phyloP scores from a whole-genome alignment of 1,284 basidiomycete genomes.

The Moesziomyces globuligerus region DNA sequence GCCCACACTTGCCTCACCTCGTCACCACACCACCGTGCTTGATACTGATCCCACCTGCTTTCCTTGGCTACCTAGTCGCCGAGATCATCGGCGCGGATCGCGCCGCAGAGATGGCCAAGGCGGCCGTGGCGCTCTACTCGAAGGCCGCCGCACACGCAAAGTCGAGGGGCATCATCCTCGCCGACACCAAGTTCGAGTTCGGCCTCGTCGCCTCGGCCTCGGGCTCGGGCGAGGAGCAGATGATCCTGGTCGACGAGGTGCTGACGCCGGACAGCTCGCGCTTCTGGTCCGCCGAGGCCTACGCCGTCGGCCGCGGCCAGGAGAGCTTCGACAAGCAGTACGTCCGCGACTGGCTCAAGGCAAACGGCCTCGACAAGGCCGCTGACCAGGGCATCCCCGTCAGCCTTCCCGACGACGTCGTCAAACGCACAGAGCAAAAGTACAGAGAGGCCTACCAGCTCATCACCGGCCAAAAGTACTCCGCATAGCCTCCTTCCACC shows the following conservation, averaged over 20 bases:
- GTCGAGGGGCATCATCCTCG: slow-evolving; percentile 86
- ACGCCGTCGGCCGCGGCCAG: slow-evolving; percentile 80
- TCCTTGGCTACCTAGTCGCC: slow-evolving; percentile 25
- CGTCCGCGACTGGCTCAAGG: slow-evolving; percentile 80
- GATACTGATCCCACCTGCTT: slow-evolving; percentile 3
- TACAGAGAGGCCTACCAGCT: slow-evolving; percentile 62
- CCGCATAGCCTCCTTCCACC: neutral
- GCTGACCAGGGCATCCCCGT: slow-evolving; percentile 58
- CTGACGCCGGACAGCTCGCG: slow-evolving; percentile 96
- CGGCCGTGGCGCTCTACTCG: slow-evolving; percentile 78
- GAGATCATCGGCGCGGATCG: slow-evolving; percentile 69
- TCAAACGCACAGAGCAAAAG: slow-evolving; percentile 59
- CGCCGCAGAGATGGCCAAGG: slow-evolving; percentile 74
- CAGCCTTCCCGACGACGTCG: slow-evolving; percentile 59
- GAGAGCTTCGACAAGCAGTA: slow-evolving; percentile 98
- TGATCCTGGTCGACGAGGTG: slow-evolving; percentile 94
- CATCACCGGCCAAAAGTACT: slow-evolving; percentile 58
- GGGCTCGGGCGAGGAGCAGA: slow-evolving; percentile 57
- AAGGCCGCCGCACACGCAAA: slow-evolving; percentile 82
- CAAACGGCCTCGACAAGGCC: slow-evolving; percentile 54
- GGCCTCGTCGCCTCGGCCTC: slow-evolving; percentile 71
- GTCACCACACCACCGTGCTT: neutral
- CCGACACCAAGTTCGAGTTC: slow-evolving; percentile 93
- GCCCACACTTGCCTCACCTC: slow-evolving; percentile 1
- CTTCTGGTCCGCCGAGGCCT: slow-evolving; percentile 87